A percentile compares a stretch with the other conserved stretches of the same genome.
Evolutionary conservation across 371 early-diverging fungal species (phyloP).

Genomic region (Mucor velutinosus): DNA sequence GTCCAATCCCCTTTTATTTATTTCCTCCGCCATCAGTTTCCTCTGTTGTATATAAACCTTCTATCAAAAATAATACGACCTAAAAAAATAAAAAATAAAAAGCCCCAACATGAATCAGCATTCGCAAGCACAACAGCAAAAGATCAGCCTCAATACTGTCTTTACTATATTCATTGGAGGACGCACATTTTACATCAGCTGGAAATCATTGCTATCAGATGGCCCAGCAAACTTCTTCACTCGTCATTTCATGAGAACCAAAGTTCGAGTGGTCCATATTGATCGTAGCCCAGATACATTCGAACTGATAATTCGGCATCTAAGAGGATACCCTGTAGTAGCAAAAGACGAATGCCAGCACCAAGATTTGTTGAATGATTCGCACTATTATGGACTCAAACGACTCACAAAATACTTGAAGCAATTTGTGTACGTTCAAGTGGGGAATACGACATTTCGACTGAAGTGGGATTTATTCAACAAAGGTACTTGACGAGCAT

Average conservation of each 20-base stretch:
- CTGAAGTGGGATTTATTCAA: slow-evolving; percentile 39
- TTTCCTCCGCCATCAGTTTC: neutral
- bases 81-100: neutral
- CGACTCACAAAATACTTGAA: slow-evolving; percentile 43
- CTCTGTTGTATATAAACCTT: neutral
- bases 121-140: neutral
- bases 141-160: slow-evolving; percentile 28
- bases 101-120: neutral
- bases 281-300: slow-evolving; percentile 60
- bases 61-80: neutral
- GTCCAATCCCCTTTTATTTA: neutral
- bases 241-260: slow-evolving; percentile 33
- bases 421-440: slow-evolving; percentile 45
- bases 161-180: slow-evolving; percentile 46
- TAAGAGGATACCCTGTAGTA: slow-evolving; percentile 60
- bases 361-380: slow-evolving; percentile 55
- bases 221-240: slow-evolving; percentile 51
- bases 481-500: slow-evolving; percentile 23
- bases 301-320: slow-evolving; percentile 53
- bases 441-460: slow-evolving; percentile 43
- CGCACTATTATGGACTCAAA: slow-evolving; percentile 54
- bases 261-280: slow-evolving; percentile 48
- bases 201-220: slow-evolving; percentile 50
- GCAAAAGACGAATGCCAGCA: slow-evolving; percentile 49
- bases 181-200: slow-evolving; percentile 36